A percentile compares a stretch with the other conserved stretches of the same genome.
Evolutionary conservation across 2,329 filamentous ascomycete species (phyloP).

Genomic region (Fonsecaea monophora): DNA sequence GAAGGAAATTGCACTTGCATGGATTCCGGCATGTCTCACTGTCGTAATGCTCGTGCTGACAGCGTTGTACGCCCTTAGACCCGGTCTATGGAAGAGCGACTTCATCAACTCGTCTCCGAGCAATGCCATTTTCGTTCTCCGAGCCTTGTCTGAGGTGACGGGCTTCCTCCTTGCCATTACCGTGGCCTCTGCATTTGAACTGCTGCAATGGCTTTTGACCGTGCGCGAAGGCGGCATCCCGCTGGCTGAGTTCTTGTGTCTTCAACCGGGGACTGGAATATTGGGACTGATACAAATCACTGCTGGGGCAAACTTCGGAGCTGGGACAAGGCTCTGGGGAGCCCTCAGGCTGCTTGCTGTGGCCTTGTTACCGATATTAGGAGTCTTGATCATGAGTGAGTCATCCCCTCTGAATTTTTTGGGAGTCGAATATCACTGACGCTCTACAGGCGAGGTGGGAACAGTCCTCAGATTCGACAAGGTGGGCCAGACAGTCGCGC

Average conservation of each 20-base stretch:
- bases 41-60: not conserved
- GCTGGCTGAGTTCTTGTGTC: not conserved
- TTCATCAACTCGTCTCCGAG: slow-evolving; percentile 1
- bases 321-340: not conserved
- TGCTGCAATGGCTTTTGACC: not conserved
- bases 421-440: not conserved
- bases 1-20: not conserved
- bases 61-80: not conserved
- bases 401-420: not conserved
- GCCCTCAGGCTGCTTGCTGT: not conserved
- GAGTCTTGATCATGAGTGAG: slow-evolving; percentile 5
- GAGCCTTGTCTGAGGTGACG: not conserved
- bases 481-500: slow-evolving; percentile 4
- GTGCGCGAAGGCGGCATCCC: slow-evolving; percentile 1
- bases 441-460: not conserved
- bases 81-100: not conserved
- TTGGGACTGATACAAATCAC: slow-evolving; percentile 1
- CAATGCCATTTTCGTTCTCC: slow-evolving; percentile 2
- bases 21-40: slow-evolving; percentile 2
- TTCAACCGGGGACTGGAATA: not conserved
- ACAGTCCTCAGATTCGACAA: slow-evolving; percentile 5
- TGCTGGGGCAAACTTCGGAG: not conserved
- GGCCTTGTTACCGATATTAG: not conserved
- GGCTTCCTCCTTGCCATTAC: not conserved
- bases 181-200: not conserved